Base-by-base conservation (phyloP, 2,329 filamentous ascomycete species). In the Calonectria henricotiae region DNA sequence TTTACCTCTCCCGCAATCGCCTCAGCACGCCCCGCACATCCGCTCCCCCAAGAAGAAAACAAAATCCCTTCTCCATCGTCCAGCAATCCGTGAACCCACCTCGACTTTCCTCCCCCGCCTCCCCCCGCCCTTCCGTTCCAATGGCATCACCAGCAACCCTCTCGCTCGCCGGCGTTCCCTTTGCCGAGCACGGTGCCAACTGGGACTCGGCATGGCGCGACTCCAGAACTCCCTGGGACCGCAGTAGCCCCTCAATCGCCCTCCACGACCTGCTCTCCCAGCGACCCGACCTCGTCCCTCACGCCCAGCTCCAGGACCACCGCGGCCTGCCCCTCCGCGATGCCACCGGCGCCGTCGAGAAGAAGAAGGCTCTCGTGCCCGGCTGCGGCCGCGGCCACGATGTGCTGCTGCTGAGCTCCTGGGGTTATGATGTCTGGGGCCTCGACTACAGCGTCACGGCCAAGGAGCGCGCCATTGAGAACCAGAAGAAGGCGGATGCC, bases 361-460 rank as follows among this genome's bases (percentile, higher is more conserved):
- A 77, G 58, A 74, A 75, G 41, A 79, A 76, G 41, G 94, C 92
- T 1, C 85, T 97, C 9, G 92, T 97, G 0, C 93, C 94, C 0
- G 94, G 94, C 5, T 97, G 94, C 81, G 95, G 94, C 0, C 88
- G 89, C 55, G 95, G 94, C 5, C 92, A 96, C 78, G 95, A 97
- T 82, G 93, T 94, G 1, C 85, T 94, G 11, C 85, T 97, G 43
- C 87, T 97, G 51, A 89, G 91, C 61, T 89, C 89, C 11, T 89
- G 92, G 77, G 94, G 94, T 1, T 96, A 93, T 79, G 92, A 97
- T 81, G 90, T 91, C 1, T 91, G 89, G 76, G 95, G 94, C 0
- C 82, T 97, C 1, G 94, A 97, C 79, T 87, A 89, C 66, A 91
- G 90, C 51, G 77, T 84, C 9, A 78, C 76, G 15, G 87, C 86